Percentiles rank a stretch among this genome's conserved stretches.
Conservation (phyloP, 2,329 filamentous ascomycete genomes). For the Didymella keratinophila region DNA sequence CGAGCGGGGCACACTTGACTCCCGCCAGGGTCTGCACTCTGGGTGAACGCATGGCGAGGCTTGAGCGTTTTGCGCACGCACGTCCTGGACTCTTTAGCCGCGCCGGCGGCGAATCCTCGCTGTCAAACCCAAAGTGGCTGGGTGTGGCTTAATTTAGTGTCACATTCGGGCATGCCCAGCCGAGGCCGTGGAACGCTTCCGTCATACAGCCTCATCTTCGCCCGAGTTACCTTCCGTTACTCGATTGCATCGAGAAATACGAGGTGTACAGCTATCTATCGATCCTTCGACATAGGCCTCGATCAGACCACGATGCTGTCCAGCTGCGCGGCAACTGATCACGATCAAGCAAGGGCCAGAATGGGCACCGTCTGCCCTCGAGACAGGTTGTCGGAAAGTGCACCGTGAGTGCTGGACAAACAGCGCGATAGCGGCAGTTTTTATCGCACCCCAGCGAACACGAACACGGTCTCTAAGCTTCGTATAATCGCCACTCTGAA, state of each 20-base stretch:
- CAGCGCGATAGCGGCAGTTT: background rate
- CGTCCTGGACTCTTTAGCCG: conserved; percentile 5
- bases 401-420: background rate
- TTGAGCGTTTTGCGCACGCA: conserved; percentile 4
- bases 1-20: conserved; percentile 1
- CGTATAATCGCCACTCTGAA: conserved; percentile 2
- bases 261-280: background rate
- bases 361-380: background rate
- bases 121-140: conserved; percentile 9
- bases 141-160: conserved; percentile 1
- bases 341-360: conserved; percentile 9
- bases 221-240: background rate
- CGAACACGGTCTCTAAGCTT: background rate
- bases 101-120: conserved; percentile 12
- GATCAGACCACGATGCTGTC: conserved; percentile 5
- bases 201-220: conserved; percentile 3
- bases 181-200: conserved; percentile 5
- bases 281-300: conserved; percentile 4
- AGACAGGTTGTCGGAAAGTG: conserved; percentile 3
- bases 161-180: conserved; percentile 4
- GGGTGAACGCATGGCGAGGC: conserved; percentile 7
- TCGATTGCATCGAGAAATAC: conserved; percentile 10
- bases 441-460: background rate
- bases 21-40: conserved; percentile 9
- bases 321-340: conserved; percentile 3